These are phyloP conservation scores for Austroboletus eburneus DNA, from an alignment of 768 basidiomycete genomes.

Conservation along the genomic window DNA sequence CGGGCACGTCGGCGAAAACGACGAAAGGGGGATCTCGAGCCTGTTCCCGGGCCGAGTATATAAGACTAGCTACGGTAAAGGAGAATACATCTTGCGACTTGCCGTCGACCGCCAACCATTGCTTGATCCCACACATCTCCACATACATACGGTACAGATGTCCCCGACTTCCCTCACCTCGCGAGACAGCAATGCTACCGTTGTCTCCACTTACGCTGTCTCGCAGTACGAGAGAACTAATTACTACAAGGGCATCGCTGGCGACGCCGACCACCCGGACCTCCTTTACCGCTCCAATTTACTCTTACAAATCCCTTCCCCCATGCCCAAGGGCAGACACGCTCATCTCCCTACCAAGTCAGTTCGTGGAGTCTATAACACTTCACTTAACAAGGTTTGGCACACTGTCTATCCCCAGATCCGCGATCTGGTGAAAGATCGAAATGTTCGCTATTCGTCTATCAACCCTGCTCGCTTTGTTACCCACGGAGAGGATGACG, in stretches of 20 bases:
- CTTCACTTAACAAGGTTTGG: neutral
- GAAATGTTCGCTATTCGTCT: neutral
- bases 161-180: no score
- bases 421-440: neutral
- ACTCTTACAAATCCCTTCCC: neutral
- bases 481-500: neutral
- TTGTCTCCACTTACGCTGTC: neutral
- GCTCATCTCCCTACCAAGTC: neutral
- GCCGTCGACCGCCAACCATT: no score
- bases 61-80: no score
- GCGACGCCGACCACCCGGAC: neutral
- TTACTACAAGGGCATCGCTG: neutral
- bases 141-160: no score
- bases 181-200: neutral
- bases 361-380: neutral
- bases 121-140: no score
- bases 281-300: neutral
- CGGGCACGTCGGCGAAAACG: no score
- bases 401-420: neutral
- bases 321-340: neutral
- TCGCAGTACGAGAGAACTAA: neutral
- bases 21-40: no score
- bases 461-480: slow-evolving; percentile 1
- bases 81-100: no score
- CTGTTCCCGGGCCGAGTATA: no score